These are phyloP conservation scores for Cladosporium sp. DNA, from an alignment of 2,329 filamentous ascomycete genomes.

Conservation along the genomic window DNA sequence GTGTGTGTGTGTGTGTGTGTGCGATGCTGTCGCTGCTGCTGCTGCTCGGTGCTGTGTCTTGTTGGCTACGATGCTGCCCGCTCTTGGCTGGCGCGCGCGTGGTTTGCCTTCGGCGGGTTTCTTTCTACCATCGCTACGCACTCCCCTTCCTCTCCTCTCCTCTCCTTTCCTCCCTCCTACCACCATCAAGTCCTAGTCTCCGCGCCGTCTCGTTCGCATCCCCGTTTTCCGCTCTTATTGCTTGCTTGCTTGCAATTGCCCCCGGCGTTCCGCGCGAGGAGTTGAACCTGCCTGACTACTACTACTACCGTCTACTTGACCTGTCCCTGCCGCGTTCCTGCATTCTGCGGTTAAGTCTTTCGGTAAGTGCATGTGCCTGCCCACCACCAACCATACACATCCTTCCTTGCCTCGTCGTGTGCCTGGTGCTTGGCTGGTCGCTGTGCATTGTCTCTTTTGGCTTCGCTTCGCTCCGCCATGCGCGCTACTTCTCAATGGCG, in stretches of 20 bases:
- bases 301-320: not conserved
- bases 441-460: constrained; percentile 1
- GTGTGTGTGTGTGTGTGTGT: not conserved
- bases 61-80: constrained; percentile 1
- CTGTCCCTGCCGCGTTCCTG: constrained; percentile 19
- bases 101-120: not conserved
- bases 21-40: not conserved
- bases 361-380: constrained; percentile 3
- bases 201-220: constrained; percentile 13
- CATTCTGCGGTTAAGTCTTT: constrained; percentile 17
- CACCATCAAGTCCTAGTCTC: not conserved
- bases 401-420: constrained; percentile 8
- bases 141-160: constrained; percentile 1
- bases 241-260: constrained; percentile 19
- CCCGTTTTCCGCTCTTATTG: constrained; percentile 15
- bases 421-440: constrained; percentile 6
- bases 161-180: not conserved
- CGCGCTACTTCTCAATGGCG: not conserved
- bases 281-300: not conserved
- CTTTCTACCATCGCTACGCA: not conserved
- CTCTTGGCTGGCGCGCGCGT: constrained; percentile 6
- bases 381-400: not conserved
- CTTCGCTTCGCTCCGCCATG: not conserved
- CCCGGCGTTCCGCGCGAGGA: constrained; percentile 12
- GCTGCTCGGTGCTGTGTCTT: constrained; percentile 1